These are phyloP conservation scores for Petunia hybrid DNA, from an alignment of 305 asterid species.

Conservation along the genomic window DNA sequence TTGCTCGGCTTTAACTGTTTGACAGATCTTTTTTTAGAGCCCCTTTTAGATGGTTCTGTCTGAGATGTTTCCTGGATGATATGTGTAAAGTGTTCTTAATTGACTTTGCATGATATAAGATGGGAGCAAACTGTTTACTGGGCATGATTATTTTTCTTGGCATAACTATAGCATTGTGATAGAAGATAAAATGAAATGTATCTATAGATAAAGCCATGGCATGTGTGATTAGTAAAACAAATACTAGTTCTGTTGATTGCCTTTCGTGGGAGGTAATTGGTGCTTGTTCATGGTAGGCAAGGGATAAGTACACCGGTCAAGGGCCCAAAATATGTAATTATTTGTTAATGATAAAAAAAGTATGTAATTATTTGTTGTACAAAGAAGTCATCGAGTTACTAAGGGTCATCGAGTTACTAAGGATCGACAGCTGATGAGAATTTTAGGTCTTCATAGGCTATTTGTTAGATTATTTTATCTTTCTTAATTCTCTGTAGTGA, in stretches of 20 bases:
- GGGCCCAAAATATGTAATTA: background rate
- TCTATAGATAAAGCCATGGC: background rate
- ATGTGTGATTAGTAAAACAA: background rate
- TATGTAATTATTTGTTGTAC: background rate
- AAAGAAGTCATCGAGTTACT: background rate
- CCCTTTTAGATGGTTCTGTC: conserved; percentile 22
- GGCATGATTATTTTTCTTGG: background rate
- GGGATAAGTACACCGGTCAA: background rate
- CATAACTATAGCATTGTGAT: background rate
- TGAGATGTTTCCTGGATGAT: background rate
- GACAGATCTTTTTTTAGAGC: conserved; percentile 19
- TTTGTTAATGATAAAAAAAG: background rate
- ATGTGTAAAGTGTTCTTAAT: background rate
- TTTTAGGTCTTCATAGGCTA: conserved; percentile 5
- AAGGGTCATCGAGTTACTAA: background rate
- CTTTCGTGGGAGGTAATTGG: conserved; percentile 9
- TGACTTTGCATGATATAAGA: conserved; percentile 18
- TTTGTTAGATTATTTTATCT: conserved; percentile 18
- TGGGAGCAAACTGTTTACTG: background rate
- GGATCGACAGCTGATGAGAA: background rate
- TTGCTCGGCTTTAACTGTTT: background rate
- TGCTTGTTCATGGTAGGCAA: background rate
- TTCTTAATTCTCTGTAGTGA: background rate
- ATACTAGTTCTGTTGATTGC: background rate
- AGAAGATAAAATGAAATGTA: background rate